A percentile compares a stretch with the other conserved stretches of the same genome.
These are phyloP conservation scores for Saccharum officinarum DNA, from an alignment of 176 grass and related monocot species.

Conservation along the genomic window DNA sequence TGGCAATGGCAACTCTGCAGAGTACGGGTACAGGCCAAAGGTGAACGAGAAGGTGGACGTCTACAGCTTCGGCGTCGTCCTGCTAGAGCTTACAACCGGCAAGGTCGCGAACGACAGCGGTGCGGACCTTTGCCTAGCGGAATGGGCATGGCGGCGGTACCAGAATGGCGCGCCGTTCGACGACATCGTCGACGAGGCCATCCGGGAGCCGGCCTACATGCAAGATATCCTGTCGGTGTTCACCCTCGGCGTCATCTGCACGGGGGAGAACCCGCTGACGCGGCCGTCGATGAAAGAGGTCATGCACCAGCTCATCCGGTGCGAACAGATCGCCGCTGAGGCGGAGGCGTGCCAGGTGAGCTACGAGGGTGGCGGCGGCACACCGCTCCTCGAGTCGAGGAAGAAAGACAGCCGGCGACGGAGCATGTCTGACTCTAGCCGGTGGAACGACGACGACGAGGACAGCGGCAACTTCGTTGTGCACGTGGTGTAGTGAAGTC, in stretches of 20 bases:
- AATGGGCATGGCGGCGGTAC: constrained; percentile 71
- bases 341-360: constrained; percentile 17
- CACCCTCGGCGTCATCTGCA: constrained; percentile 69
- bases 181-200: constrained; percentile 48
- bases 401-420: constrained; percentile 40
- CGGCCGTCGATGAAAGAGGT: constrained; percentile 77
- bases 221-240: constrained; percentile 56
- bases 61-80: constrained; percentile 84
- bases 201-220: constrained; percentile 27
- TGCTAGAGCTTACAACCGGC: constrained; percentile 69
- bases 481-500: constrained; percentile 23
- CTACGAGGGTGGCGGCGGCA: background rate
- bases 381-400: constrained; percentile 33
- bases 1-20: constrained; percentile 23
- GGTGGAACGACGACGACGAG: constrained; percentile 32
- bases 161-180: constrained; percentile 37
- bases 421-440: constrained; percentile 16
- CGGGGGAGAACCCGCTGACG: constrained; percentile 41
- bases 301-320: constrained; percentile 43
- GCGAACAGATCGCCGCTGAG: constrained; percentile 24
- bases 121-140: constrained; percentile 61
- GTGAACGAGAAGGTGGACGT: constrained; percentile 92
- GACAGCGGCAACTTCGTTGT: constrained; percentile 51
- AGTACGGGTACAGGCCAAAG: constrained; percentile 57
- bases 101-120: constrained; percentile 48